Evolutionary conservation across 176 grass and related monocot genomes (phyloP), one percentile per base, ranked within the genome.

Genomic region (Urochloa ruziziensis): DNA sequence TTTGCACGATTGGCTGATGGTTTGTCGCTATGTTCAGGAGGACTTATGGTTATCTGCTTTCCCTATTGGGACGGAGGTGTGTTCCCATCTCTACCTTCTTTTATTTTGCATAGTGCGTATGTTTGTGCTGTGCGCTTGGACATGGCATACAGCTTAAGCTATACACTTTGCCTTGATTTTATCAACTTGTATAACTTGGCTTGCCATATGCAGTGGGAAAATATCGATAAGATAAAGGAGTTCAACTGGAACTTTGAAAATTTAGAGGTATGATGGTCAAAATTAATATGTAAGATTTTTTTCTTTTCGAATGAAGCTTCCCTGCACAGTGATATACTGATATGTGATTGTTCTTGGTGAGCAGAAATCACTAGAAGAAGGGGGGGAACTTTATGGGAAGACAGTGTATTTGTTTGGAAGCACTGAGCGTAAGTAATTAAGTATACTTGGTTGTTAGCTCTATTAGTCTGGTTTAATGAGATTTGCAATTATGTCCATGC

Each of bases 161-260:
- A 10, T 23, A 18, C 24, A 32, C 35, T 54, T 78, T 30, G 19
- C 67, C 40, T 70, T 40, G 74, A 25, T 49, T 58, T 36, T 29
- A 52, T 33, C 25, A 60, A 39, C 40, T 57, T 53, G 19, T 10
- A 48, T 54, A 43, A 78, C 62, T 77, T 49, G 7, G 58, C 51
- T 64, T 59, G 29, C 29, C 23, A 37, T 40, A 19, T 77, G 25
- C 80, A 98, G 96, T 98, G 93, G 96, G 96, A 98, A 65, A 90
- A 92, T 57, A 98, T 98, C 58, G 96, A 95, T 57, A 98, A 98
- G 75, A 72, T 95, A 14, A 77, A 75, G 1, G 95, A 95, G 62
- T 93, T 98, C 48, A 95, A 92, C 29, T 98, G 96, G 93, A 86
- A 89, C 18, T 98, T 97, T 15, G 83, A 92, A 77, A 93, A 98